Conservation (phyloP, 768 basidiomycete species). For the Erythrobasidium yunnanense region DNA sequence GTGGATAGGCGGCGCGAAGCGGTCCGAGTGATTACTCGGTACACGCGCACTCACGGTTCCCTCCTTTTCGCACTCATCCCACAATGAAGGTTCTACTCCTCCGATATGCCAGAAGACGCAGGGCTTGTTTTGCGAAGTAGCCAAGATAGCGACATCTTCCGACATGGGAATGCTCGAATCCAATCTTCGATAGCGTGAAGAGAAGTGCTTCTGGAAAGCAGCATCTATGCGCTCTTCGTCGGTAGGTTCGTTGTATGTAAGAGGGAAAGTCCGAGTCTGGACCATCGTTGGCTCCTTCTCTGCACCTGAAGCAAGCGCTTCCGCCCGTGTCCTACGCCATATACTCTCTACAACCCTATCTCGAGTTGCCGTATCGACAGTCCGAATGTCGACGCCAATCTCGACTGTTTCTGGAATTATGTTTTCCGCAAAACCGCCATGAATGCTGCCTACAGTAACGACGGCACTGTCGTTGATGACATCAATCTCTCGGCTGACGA, state of each 20-base stretch:
- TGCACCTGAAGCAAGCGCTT: background rate
- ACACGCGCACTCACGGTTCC: background rate
- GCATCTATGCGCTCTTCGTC: background rate
- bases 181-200: background rate
- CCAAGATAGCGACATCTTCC: slow-evolving; percentile 2
- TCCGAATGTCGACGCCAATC: slow-evolving; percentile 1
- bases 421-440: background rate
- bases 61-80: background rate
- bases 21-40: background rate
- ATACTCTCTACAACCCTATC: background rate
- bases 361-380: background rate
- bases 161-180: background rate
- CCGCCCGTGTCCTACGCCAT: background rate
- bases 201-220: background rate
- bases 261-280: slow-evolving; percentile 2
- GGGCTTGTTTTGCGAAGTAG: slow-evolving; percentile 1
- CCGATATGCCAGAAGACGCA: slow-evolving; percentile 9
- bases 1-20: background rate
- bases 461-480: background rate
- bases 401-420: background rate
- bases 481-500: background rate
- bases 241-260: background rate
- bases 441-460: background rate
- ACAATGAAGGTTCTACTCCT: background rate
- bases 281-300: slow-evolving; percentile 5